Percentiles rank a stretch among this genome's conserved stretches.
phyloP scores from a whole-genome alignment of 1,139 yeast genomes.

The Suhomyces panamericanus region DNA sequence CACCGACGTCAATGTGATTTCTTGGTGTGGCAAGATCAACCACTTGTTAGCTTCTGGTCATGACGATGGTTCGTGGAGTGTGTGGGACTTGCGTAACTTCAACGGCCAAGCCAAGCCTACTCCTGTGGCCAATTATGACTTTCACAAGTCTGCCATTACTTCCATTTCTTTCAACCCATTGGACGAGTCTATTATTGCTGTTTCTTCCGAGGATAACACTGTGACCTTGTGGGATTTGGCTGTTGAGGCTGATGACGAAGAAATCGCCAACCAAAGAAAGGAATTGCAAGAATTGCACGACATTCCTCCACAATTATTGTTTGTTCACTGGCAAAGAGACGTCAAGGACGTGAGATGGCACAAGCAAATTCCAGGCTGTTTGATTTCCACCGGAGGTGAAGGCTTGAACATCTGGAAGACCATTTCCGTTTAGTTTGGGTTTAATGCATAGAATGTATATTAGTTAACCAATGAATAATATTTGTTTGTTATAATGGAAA shows the following conservation, averaged over 20 bases:
- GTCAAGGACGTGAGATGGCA: conserved; percentile 99
- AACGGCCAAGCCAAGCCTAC: conserved; percentile 57
- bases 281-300: conserved; percentile 79
- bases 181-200: conserved; percentile 94
- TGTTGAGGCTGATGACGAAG: conserved; percentile 96
- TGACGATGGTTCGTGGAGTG: conserved; percentile 97
- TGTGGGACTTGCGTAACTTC: conserved; percentile 95
- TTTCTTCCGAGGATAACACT: conserved; percentile 93
- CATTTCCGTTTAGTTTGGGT: conserved; percentile 64
- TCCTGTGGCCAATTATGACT: conserved; percentile 90
- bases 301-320: conserved; percentile 92
- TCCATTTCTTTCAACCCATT: conserved; percentile 92
- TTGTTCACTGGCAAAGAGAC: conserved; percentile 97
- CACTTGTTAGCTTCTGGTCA: conserved; percentile 93
- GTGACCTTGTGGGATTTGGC: conserved; percentile 97
- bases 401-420: conserved; percentile 97
- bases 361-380: conserved; percentile 91
- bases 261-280: conserved; percentile 72
- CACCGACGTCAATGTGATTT: conserved; percentile 89
- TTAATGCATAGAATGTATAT: conserved; percentile 9
- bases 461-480: neutral
- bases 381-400: conserved; percentile 93
- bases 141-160: conserved; percentile 92
- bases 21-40: conserved; percentile 90
- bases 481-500: no score